Evolutionary conservation across 306 rosid species (phyloP), one percentile per base, ranked within the genome.

Genomic region (Sicyos baderoa): DNA sequence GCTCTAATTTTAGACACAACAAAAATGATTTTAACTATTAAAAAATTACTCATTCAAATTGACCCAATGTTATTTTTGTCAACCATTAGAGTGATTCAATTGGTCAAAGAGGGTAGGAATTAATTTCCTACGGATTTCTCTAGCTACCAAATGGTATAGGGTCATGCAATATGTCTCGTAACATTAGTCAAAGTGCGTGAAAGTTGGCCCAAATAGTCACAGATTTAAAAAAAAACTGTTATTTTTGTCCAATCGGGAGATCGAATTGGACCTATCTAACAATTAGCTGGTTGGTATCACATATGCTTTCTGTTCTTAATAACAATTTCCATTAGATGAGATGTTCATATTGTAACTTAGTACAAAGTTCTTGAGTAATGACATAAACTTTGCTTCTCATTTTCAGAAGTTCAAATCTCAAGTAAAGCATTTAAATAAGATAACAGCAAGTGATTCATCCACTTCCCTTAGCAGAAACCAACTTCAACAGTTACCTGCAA

Each of bases 401-500:
- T 44, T 63, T 9, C 76, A 82, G 82, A 82, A 69, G 32, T 78
- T 69, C 68, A 76, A 74, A 53, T 52, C 77, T 22, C 76, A 73
- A 52, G 68, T 75, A 23, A 50, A 51, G n/a, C 18, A 35, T n/a
- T 56, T 78, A 45, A 13, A 23, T 7, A 53, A 60, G 67, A 29
- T 32, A 54, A 64, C 32, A 1, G 57, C 53, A 7, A 53, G 12
- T 32, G 53, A 64, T 19, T 0, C 53, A 37, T 44, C 54, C 53
- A 65, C 12, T 49, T 45, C 70, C 18, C 37, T 40, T 12, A 7
- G 16, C 27, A 63, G 16, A 63, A 42, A 18, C 69, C 52, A 62
- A 62, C n/a, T 10, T 40, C 69, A 10, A 62, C 29, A 62, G 16
- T 62, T 19, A 21, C 35, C 25, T 42, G 6, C n/a, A 64, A 64